Conservation (phyloP, 306 rosid genomes). For the Senna tora region DNA sequence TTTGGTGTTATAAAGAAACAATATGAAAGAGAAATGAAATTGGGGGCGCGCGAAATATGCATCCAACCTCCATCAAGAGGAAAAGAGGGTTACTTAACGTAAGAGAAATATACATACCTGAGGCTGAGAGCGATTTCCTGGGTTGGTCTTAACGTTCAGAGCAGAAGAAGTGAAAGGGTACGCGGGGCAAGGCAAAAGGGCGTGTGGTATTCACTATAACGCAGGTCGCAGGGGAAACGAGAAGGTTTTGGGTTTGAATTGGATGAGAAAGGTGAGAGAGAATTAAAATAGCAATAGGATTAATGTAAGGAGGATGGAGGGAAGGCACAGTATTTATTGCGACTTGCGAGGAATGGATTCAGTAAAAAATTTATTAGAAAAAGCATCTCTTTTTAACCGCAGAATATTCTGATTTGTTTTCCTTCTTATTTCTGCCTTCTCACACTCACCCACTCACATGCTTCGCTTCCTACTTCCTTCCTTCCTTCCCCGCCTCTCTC, state of each 20-base stretch:
- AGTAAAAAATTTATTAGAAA: background rate
- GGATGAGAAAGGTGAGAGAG: background rate
- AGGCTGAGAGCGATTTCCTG: background rate
- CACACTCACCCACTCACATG: background rate
- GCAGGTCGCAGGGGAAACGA: background rate
- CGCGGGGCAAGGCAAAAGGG: background rate
- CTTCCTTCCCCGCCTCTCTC: no score
- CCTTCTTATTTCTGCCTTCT: no score
- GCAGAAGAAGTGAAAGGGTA: background rate
- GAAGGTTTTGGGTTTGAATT: background rate
- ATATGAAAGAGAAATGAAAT: background rate
- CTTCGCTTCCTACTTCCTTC: no score
- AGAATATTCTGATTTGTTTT: background rate
- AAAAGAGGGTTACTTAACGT: background rate
- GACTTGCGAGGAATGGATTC: background rate
- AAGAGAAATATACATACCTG: constrained; percentile 3
- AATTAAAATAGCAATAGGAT: background rate
- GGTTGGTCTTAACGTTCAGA: background rate
- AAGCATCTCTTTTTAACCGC: constrained; percentile 1
- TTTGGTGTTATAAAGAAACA: background rate
- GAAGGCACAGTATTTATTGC: background rate
- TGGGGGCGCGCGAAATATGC: background rate
- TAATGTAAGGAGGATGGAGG: background rate
- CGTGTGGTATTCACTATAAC: background rate
- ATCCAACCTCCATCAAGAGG: background rate